Evolutionary conservation across 495 filamentous ascomycete genomes (phyloP), one percentile per base, ranked within the genome.

Genomic region (Lasiosphaeria miniovina): DNA sequence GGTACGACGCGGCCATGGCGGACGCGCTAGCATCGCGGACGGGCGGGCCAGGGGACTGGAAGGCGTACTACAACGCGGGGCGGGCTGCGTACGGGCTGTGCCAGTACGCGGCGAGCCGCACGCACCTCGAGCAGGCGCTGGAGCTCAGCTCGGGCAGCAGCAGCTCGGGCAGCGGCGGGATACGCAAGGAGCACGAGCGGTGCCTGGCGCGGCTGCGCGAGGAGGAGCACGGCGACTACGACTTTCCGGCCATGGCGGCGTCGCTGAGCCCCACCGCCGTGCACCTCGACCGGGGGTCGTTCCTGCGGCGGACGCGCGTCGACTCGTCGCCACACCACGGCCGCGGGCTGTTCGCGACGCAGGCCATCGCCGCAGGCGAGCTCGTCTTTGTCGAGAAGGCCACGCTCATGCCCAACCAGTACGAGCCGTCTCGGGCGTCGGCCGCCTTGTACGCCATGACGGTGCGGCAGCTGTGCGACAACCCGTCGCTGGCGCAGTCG

Each of bases 311-410:
- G 17, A 69, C 65, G 0, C 33, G 17, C 0, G 58, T 75, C 36
- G 38, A 34, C 24, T 36, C 59, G 0, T 68, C 70, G 59, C 12
- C 38, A 51, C 57, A 60, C 41, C 66, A 64, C 59, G 80, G 82
- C n/a, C 68, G 74, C 12, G 81, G 82, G 1, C 61, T 84, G 4
- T 86, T 84, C 57, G 76, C 80, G 0, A 77, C 79, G 5, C 58
- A 67, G 10, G 76, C 71, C 24, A 67, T 87, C 33, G 64, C 73
- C 45, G 74, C 74, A 4, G 83, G 82, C 8, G 80, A 82, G 5
- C 61, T 85, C 14, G 65, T 84, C 2, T 67, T 83, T 15, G 79
- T 74, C 49, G 81, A 85, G 63, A 86, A 85, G 52, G 80, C 82
- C 0, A 79, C 83, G 49, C 64, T 66, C 31, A 67, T 71, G 55